A percentile compares a stretch with the other conserved stretches of the same genome.
phyloP scores from a whole-genome alignment of 495 filamentous ascomycete species.

The Chaetomium fimeti region DNA sequence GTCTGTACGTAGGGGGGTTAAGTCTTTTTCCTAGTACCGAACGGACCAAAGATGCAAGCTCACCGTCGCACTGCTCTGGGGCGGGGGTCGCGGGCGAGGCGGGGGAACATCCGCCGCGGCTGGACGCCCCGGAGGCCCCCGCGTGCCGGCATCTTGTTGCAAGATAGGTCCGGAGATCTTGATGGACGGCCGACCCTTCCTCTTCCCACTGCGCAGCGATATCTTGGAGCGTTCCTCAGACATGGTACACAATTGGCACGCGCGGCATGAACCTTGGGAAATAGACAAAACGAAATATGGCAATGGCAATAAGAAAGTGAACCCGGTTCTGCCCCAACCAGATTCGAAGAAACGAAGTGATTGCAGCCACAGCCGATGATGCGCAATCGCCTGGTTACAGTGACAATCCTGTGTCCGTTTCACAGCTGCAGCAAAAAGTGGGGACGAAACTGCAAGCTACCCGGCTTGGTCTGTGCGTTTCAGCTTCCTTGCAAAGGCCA shows the following conservation, averaged over 20 bases:
- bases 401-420: too few species aligned
- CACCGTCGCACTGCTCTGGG: slow-evolving; percentile 44
- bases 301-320: not conserved
- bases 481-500: too few species aligned
- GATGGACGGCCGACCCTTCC: slow-evolving; percentile 72
- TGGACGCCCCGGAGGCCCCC: slow-evolving; percentile 38
- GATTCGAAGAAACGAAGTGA: not conserved
- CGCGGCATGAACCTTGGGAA: not conserved
- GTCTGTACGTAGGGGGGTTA: slow-evolving; percentile 51
- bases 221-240: slow-evolving; percentile 72
- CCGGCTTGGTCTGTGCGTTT: too few species aligned
- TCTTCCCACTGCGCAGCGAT: slow-evolving; percentile 80
- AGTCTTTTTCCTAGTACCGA: not conserved
- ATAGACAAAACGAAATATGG: not conserved
- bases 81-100: slow-evolving; percentile 45
- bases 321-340: not conserved
- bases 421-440: too few species aligned
- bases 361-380: too few species aligned
- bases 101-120: slow-evolving; percentile 34
- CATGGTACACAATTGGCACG: slow-evolving; percentile 34
- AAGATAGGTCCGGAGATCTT: slow-evolving; percentile 69
- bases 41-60: slow-evolving; percentile 4
- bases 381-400: too few species aligned
- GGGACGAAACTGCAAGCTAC: too few species aligned
- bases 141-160: slow-evolving; percentile 40